A percentile compares a stretch with the other conserved stretches of the same genome.
Evolutionary conservation across 768 basidiomycete species (phyloP).

Genomic region (Russula earlei): DNA sequence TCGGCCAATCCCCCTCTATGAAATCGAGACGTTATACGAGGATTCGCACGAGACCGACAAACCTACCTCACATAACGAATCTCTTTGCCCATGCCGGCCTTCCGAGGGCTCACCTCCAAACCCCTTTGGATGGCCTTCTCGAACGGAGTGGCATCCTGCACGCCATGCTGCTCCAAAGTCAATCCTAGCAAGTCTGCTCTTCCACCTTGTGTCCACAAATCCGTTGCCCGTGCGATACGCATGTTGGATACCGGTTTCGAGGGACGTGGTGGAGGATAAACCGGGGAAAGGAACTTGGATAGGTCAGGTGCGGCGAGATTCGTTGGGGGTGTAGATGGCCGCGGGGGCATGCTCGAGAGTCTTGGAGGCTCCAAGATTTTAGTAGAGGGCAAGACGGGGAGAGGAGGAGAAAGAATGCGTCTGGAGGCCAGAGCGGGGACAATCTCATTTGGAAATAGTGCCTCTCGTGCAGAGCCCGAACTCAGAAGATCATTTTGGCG

Average conservation of each 20-base stretch:
- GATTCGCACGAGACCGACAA: slow-evolving; percentile 1
- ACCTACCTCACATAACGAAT: slow-evolving; percentile 39
- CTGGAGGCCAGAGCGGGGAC: neutral
- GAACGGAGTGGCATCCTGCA: slow-evolving; percentile 29
- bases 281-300: neutral
- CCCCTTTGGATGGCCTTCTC: slow-evolving; percentile 39
- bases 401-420: neutral
- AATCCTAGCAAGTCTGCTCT: slow-evolving; percentile 44
- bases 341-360: neutral
- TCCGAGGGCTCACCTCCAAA: slow-evolving; percentile 50
- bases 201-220: slow-evolving; percentile 42
- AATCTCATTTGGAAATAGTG: neutral
- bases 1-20: slow-evolving; percentile 14
- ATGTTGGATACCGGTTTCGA: slow-evolving; percentile 44
- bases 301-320: neutral
- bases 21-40: neutral
- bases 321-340: slow-evolving; percentile 11
- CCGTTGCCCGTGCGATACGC: slow-evolving; percentile 41
- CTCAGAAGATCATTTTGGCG: neutral
- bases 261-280: neutral
- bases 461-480: neutral
- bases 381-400: neutral
- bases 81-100: slow-evolving; percentile 33
- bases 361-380: slow-evolving; percentile 5
- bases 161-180: slow-evolving; percentile 39